Conservation (phyloP, 805 yeast genomes). For the Teunomyces funiuensis region DNA sequence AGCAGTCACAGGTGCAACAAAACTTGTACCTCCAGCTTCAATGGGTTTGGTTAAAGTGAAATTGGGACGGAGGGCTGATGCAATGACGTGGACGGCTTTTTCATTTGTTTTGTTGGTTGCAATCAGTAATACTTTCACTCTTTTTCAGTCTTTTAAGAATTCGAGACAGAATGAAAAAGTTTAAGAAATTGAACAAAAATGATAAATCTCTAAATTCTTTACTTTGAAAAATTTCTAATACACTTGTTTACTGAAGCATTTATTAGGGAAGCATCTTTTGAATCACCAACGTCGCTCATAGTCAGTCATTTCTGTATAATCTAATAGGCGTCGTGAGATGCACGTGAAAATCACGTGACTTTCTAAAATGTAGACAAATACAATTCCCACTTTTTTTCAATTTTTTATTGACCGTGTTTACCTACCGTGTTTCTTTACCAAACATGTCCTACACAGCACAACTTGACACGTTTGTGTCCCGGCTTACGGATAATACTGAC, state of each 20-base stretch:
- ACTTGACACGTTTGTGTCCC: conserved; percentile 65
- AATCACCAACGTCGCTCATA: too few relatives aligned
- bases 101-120: conserved; percentile 42
- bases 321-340: too few relatives aligned
- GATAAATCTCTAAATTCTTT: too few relatives aligned
- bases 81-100: conserved; percentile 64
- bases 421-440: conserved; percentile 4
- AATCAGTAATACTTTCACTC: not conserved
- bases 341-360: conserved; percentile 30
- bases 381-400: conserved; percentile 22
- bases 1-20: conserved; percentile 46
- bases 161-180: not conserved
- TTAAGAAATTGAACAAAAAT: not conserved
- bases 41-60: conserved; percentile 46
- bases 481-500: conserved; percentile 59
- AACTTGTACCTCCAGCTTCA: conserved; percentile 50
- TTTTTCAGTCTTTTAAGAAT: not conserved
- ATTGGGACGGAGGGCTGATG: conserved; percentile 52
- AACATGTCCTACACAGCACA: conserved; percentile 51
- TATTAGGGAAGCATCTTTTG: too few relatives aligned
- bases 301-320: too few relatives aligned
- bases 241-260: too few relatives aligned
- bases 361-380: conserved; percentile 11
- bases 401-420: conserved; percentile 3
- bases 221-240: not conserved